These are phyloP conservation scores for Leucoagaricus sp. DNA, from an alignment of 1,284 basidiomycete species.

Conservation along the genomic window DNA sequence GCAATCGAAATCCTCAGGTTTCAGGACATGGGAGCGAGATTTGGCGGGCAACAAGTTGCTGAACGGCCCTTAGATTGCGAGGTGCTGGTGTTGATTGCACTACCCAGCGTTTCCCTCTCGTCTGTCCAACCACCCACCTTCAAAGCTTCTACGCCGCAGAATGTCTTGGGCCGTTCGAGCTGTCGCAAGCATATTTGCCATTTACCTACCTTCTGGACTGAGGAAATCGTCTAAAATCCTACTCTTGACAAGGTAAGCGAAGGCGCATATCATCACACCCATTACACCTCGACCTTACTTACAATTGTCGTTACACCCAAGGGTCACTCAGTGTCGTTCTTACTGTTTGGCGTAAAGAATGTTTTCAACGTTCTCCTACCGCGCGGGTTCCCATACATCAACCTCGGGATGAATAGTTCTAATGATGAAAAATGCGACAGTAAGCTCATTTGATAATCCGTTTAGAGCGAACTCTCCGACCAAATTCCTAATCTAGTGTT, in stretches of 20 bases:
- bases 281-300: too few species aligned
- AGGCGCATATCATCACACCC: too few species aligned
- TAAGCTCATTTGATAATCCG: not conserved
- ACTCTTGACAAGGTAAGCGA: not conserved
- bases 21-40: too few species aligned
- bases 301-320: not conserved
- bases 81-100: too few species aligned
- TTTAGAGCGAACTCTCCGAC: not conserved
- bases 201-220: not conserved
- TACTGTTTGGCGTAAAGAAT: conserved; percentile 3
- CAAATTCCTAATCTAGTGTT: not conserved
- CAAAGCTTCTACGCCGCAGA: not conserved
- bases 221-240: not conserved
- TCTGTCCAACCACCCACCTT: too few species aligned
- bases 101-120: too few species aligned
- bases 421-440: not conserved
- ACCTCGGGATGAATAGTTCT: not conserved
- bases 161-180: not conserved
- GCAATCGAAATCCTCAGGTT: too few species aligned
- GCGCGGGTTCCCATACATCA: not conserved
- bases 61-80: too few species aligned
- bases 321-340: not conserved
- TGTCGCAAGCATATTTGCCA: not conserved
- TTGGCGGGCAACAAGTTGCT: too few species aligned
- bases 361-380: not conserved